phyloP scores from a whole-genome alignment of 495 filamentous ascomycete species.

The Talaromyces nanjingensis region DNA sequence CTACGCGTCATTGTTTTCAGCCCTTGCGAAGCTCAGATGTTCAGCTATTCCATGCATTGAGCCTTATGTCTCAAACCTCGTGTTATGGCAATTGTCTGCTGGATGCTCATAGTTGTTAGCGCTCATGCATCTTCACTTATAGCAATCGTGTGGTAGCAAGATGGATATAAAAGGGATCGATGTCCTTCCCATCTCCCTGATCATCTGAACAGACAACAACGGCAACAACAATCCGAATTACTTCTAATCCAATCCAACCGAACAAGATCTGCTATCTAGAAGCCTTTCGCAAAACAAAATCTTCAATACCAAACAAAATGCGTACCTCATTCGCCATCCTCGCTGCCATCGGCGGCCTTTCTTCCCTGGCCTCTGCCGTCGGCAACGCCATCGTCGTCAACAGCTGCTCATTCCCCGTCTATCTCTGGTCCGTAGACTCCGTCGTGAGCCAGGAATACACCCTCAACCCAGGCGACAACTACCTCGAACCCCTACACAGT shows the following conservation, averaged over 20 bases:
- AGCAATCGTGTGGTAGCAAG: background rate
- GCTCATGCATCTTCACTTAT: background rate
- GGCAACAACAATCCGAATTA: background rate
- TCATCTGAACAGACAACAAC: background rate
- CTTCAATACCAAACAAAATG: conserved; percentile 17
- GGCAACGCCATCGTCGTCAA: conserved; percentile 48
- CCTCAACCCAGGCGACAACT: conserved; percentile 28
- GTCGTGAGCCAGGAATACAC: conserved; percentile 33
- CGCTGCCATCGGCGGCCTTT: conserved; percentile 19
- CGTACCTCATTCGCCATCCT: conserved; percentile 22
- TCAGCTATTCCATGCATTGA: background rate
- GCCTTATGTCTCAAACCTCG: background rate
- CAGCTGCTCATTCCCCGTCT: conserved; percentile 39
- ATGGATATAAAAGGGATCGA: background rate
- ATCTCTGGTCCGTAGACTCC: conserved; percentile 51
- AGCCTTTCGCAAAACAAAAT: background rate
- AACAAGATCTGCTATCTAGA: background rate
- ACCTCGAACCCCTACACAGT: conserved; percentile 34
- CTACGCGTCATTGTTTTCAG: background rate
- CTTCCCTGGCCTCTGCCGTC: conserved; percentile 31
- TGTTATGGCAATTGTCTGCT: background rate
- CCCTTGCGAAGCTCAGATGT: background rate
- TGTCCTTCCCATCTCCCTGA: background rate
- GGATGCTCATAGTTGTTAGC: background rate
- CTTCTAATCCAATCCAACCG: background rate